A percentile compares a stretch with the other conserved stretches of the same genome.
These are phyloP conservation scores for Aureobasidium zeae DNA, from an alignment of 2,329 filamentous ascomycete species.

Conservation along the genomic window DNA sequence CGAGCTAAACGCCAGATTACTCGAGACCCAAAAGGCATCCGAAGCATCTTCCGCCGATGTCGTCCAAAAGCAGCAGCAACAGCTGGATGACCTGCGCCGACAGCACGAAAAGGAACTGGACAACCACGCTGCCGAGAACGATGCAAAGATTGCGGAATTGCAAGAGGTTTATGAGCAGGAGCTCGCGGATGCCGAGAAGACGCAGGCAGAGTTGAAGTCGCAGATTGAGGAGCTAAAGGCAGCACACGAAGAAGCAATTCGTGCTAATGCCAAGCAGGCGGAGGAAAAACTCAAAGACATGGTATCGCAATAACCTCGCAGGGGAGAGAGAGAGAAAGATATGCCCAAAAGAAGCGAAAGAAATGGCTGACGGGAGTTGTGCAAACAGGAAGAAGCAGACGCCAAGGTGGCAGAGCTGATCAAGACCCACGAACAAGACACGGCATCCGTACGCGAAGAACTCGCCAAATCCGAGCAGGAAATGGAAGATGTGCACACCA, in stretches of 20 bases:
- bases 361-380: too few species aligned
- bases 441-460: constrained; percentile 6
- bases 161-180: constrained; percentile 3
- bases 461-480: constrained; percentile 5
- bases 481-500: neutral
- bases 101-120: constrained; percentile 1
- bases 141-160: constrained; percentile 1
- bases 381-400: constrained; percentile 14
- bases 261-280: neutral
- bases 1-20: constrained; percentile 3
- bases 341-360: too few species aligned
- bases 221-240: neutral
- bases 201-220: constrained; percentile 2
- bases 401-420: constrained; percentile 9
- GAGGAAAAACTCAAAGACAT: constrained; percentile 3
- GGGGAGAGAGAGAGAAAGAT: too few species aligned
- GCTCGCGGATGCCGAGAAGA: neutral
- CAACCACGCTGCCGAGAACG: neutral
- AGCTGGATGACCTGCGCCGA: neutral
- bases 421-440: constrained; percentile 12
- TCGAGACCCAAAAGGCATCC: constrained; percentile 1
- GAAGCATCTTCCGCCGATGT: neutral
- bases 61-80: constrained; percentile 4
- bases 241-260: neutral
- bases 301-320: too few species aligned